phyloP scores from a whole-genome alignment of 441 rosid species.

The Geranium incanum region DNA sequence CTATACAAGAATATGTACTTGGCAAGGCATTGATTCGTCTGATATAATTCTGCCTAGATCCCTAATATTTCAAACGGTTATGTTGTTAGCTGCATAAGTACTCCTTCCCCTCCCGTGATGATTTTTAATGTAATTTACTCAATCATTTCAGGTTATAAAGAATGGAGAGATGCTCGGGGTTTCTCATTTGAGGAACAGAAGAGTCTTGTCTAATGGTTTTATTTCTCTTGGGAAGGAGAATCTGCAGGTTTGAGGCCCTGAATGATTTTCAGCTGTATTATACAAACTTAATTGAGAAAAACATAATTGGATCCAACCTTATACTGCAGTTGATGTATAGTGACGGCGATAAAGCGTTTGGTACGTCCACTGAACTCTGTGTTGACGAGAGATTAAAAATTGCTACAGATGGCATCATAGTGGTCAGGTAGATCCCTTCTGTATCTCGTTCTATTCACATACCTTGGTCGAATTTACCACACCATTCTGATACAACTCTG shows the following conservation, averaged over 20 bases:
- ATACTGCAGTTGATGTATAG: conserved; percentile 81
- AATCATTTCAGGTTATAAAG: conserved; percentile 69
- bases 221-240: conserved; percentile 85
- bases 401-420: conserved; percentile 89
- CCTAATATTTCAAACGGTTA: too few relatives aligned
- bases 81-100: too few relatives aligned
- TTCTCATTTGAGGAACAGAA: conserved; percentile 87
- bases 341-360: conserved; percentile 96
- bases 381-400: conserved; percentile 84
- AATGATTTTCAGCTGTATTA: conserved; percentile 8
- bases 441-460: not conserved
- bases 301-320: conserved; percentile 21
- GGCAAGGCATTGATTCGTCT: not conserved
- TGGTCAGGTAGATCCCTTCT: conserved; percentile 52
- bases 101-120: not conserved
- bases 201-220: conserved; percentile 90
- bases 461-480: not conserved
- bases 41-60: too few relatives aligned
- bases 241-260: conserved; percentile 56
- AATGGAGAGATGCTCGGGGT: conserved; percentile 99
- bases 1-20: not conserved
- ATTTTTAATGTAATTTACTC: conserved; percentile 5
- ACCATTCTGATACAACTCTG: conserved; percentile 24
- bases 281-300: conserved; percentile 20
- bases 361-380: conserved; percentile 88